phyloP scores from a whole-genome alignment of 2,329 filamentous ascomycete species.

The Grosmannia huntii region DNA sequence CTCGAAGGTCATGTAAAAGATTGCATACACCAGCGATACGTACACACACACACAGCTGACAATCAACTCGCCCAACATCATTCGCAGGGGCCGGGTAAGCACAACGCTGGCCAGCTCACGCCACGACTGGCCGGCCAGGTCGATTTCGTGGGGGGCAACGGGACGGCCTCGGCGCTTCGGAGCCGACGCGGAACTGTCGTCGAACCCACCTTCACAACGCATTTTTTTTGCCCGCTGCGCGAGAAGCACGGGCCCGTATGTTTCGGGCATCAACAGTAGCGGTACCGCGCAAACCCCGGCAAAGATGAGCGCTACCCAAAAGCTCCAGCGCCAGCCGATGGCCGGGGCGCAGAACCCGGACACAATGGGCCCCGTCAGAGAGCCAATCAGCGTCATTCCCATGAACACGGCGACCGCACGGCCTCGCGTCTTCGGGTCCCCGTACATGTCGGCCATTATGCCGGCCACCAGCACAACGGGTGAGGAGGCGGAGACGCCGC shows the following conservation, averaged over 20 bases:
- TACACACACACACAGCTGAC: conserved; percentile 59
- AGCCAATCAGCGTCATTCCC: conserved; percentile 48
- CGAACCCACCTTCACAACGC: conserved; percentile 24
- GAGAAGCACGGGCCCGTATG: conserved; percentile 46
- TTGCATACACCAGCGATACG: conserved; percentile 55
- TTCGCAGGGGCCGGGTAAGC: conserved; percentile 56
- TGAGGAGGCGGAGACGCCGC: conserved; percentile 40
- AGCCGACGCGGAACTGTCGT: neutral
- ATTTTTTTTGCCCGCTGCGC: conserved; percentile 42
- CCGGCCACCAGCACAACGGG: conserved; percentile 51
- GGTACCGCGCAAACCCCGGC: conserved; percentile 37
- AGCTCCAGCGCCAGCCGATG: conserved; percentile 57
- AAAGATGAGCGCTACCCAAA: conserved; percentile 58
- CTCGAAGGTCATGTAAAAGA: conserved; percentile 62
- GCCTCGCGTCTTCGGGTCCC: conserved; percentile 40
- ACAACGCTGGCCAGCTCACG: conserved; percentile 54
- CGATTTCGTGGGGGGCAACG: conserved; percentile 50
- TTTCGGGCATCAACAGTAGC: conserved; percentile 48
- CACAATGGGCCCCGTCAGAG: conserved; percentile 52
- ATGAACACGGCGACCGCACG: conserved; percentile 49
- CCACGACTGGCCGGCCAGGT: conserved; percentile 33
- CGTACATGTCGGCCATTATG: conserved; percentile 54
- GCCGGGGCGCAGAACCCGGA: conserved; percentile 46
- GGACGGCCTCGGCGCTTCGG: conserved; percentile 29
- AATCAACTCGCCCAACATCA: conserved; percentile 61